A percentile compares a stretch with the other conserved stretches of the same genome.
Evolutionary conservation across 2,329 filamentous ascomycete genomes (phyloP).

Genomic region (Neofusicoccum cordaticola): DNA sequence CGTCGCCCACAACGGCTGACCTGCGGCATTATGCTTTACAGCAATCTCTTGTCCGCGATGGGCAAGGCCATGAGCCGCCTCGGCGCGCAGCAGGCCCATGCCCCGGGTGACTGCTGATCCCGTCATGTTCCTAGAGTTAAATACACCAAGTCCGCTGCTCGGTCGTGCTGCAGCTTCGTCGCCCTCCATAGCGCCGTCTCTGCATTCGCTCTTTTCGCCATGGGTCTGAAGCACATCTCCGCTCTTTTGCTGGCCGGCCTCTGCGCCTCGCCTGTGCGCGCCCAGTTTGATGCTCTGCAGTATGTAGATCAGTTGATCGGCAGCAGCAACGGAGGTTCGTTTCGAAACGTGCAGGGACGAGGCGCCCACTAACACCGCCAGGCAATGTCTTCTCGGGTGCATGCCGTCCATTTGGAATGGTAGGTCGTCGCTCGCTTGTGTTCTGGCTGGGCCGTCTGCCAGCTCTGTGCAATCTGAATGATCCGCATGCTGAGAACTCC

Average conservation of each 20-base stretch:
- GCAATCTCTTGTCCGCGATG: background rate
- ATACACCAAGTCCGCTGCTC: background rate
- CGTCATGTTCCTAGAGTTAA: background rate
- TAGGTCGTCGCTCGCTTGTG: background rate
- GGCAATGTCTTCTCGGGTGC: constrained; percentile 46
- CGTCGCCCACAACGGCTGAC: background rate
- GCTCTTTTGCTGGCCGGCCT: constrained; percentile 4
- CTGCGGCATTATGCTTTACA: background rate
- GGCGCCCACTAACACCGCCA: background rate
- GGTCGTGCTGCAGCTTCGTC: background rate
- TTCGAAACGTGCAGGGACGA: background rate
- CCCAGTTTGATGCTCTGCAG: constrained; percentile 22
- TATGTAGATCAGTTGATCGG: constrained; percentile 43
- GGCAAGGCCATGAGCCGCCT: background rate
- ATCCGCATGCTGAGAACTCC: background rate
- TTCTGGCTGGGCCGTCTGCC: no score
- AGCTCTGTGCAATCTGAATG: background rate
- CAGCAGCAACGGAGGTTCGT: constrained; percentile 37
- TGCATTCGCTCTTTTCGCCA: background rate
- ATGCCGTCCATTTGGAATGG: constrained; percentile 38
- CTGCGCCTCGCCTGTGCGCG: background rate
- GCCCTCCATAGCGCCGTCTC: background rate
- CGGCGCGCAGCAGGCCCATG: background rate
- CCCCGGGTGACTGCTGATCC: background rate
- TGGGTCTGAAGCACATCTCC: background rate